These are phyloP conservation scores for Euphorbia pulcherrima DNA, from an alignment of 345 rosid species.

Conservation along the genomic window DNA sequence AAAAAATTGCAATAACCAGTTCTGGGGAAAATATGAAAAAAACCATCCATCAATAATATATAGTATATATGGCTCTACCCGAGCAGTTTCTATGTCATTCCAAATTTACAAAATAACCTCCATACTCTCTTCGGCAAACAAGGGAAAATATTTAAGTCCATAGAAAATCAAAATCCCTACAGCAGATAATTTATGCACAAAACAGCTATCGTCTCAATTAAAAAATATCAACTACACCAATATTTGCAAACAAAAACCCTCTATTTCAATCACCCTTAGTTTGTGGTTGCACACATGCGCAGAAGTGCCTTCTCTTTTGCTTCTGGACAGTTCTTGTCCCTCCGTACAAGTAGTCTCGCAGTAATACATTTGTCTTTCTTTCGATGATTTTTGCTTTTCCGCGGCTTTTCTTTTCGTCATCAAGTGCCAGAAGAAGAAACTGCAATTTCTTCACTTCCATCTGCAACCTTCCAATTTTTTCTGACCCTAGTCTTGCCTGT, in stretches of 20 bases:
- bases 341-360: conserved; percentile 78
- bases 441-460: conserved; percentile 88
- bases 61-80: conserved; percentile 16
- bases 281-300: conserved; percentile 77
- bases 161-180: conserved; percentile 10
- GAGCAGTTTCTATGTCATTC: conserved; percentile 27
- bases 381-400: conserved; percentile 44
- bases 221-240: conserved; percentile 15
- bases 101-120: conserved; percentile 30
- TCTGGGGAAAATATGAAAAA: background rate
- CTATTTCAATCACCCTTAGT: conserved; percentile 49
- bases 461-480: conserved; percentile 81
- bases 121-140: conserved; percentile 20
- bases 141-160: conserved; percentile 12
- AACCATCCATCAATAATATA: background rate
- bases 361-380: conserved; percentile 57
- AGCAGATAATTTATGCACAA: conserved; percentile 32
- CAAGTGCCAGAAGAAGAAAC: conserved; percentile 62
- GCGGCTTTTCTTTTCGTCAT: conserved; percentile 54
- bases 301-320: conserved; percentile 53
- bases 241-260: conserved; percentile 5
- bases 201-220: conserved; percentile 11
- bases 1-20: background rate
- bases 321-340: conserved; percentile 42
- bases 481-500: conserved; percentile 78